These are phyloP conservation scores for Mrakia gelida DNA, from an alignment of 768 basidiomycete species.

Conservation along the genomic window DNA sequence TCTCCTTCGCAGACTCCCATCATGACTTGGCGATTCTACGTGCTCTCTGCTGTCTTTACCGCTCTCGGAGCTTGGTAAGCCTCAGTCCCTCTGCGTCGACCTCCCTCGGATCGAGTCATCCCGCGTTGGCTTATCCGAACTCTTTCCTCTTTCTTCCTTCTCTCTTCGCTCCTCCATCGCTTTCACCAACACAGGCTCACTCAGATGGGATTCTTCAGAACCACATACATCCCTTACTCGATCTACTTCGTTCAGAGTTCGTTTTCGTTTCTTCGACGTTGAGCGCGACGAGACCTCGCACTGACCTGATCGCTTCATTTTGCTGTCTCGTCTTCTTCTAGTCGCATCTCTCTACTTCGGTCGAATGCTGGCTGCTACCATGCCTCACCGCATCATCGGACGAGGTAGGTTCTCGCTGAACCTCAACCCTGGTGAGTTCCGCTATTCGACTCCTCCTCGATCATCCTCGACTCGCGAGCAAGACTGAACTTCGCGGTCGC, in stretches of 20 bases:
- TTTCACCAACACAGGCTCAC: background rate
- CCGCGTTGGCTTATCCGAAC: no score
- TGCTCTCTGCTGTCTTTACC: background rate
- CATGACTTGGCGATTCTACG: conserved; percentile 25
- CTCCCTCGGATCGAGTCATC: background rate
- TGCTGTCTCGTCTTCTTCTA: no score
- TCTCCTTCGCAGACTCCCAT: background rate
- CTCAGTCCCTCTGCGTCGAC: background rate
- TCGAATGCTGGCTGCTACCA: background rate
- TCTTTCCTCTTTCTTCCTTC: no score
- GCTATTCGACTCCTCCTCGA: no score
- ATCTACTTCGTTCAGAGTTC: conserved; percentile 23
- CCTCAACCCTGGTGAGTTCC: background rate
- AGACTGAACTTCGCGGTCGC: no score
- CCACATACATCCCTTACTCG: background rate
- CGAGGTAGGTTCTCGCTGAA: background rate
- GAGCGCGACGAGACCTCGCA: background rate
- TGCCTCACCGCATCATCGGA: background rate
- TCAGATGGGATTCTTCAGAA: conserved; percentile 23
- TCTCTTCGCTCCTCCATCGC: no score
- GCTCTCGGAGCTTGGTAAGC: conserved; percentile 10
- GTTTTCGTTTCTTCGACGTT: background rate
- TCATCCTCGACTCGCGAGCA: no score
- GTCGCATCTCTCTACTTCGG: conserved; percentile 22
- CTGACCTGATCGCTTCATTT: background rate